Evolutionary conservation across 352 stramenopile genomes (phyloP).

Genomic region (Globisporangium yorkense): DNA sequence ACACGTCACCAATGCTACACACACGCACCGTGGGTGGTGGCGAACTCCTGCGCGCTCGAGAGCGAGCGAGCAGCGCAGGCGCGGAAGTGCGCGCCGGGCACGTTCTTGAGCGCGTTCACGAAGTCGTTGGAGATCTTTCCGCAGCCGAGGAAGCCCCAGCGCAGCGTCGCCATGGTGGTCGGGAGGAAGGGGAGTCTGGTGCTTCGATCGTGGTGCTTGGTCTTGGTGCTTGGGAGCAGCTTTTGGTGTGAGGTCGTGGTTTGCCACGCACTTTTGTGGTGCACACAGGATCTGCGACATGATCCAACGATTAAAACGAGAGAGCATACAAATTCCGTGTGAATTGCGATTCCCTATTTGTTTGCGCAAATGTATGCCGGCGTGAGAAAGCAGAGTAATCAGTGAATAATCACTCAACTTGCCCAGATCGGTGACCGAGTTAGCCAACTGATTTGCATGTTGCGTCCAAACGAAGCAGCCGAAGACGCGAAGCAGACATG

Average conservation of each 20-base stretch:
- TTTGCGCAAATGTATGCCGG: too few species aligned
- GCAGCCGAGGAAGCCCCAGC: constrained; percentile 47
- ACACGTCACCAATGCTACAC: too few species aligned
- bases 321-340: too few species aligned
- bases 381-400: too few species aligned
- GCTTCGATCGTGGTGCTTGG: not conserved
- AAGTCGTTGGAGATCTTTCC: constrained; percentile 51
- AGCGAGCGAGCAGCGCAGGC: constrained; percentile 43
- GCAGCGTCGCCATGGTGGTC: constrained; percentile 10
- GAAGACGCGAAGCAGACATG: too few species aligned
- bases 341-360: too few species aligned
- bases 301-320: too few species aligned
- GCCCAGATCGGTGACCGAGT: too few species aligned
- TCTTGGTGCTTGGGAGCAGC: not conserved
- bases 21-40: constrained; percentile 19
- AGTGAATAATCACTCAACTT: too few species aligned
- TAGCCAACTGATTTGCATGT: too few species aligned
- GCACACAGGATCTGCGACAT: too few species aligned
- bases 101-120: constrained; percentile 26
- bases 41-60: constrained; percentile 27
- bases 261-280: not conserved
- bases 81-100: constrained; percentile 20
- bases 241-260: not conserved
- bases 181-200: not conserved
- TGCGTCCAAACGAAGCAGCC: too few species aligned